These are phyloP conservation scores for Myxozyma udenii DNA, from an alignment of 805 yeast genomes.

Conservation along the genomic window DNA sequence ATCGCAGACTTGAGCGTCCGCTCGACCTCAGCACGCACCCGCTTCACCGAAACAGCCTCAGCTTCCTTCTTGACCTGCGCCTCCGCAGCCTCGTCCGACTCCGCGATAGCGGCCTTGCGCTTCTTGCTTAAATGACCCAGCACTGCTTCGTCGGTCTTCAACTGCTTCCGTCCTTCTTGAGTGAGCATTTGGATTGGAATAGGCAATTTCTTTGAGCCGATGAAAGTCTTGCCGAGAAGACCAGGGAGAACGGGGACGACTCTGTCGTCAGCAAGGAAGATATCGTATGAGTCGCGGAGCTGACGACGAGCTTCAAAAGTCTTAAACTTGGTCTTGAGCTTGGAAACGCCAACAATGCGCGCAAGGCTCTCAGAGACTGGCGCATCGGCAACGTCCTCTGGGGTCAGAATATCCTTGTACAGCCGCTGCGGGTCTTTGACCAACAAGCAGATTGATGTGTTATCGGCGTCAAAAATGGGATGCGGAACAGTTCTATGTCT, in stretches of 20 bases:
- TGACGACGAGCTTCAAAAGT: slow-evolving; percentile 85
- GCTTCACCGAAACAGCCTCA: slow-evolving; percentile 48
- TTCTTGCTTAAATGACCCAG: slow-evolving; percentile 14
- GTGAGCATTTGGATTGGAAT: slow-evolving; percentile 53
- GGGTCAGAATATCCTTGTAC: slow-evolving; percentile 41
- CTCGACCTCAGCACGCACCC: slow-evolving; percentile 57
- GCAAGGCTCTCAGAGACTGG: slow-evolving; percentile 34
- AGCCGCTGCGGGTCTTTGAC: slow-evolving; percentile 61
- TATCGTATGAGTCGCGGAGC: slow-evolving; percentile 62
- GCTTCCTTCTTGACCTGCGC: slow-evolving; percentile 29
- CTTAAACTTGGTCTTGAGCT: slow-evolving; percentile 80
- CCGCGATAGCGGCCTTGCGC: slow-evolving; percentile 9
- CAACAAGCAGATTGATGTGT: slow-evolving; percentile 59
- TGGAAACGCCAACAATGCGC: slow-evolving; percentile 64
- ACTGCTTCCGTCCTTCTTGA: slow-evolving; percentile 5
- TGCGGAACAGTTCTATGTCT: slow-evolving; percentile 41
- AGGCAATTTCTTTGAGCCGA: slow-evolving; percentile 61
- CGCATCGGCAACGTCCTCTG: slow-evolving; percentile 29
- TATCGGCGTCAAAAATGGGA: slow-evolving; percentile 47
- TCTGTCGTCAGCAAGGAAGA: slow-evolving; percentile 82
- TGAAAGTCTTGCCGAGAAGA: slow-evolving; percentile 76
- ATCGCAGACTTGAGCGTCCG: slow-evolving; percentile 58
- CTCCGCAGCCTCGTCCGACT: slow-evolving; percentile 5
- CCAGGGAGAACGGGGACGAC: slow-evolving; percentile 77
- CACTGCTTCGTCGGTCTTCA: slow-evolving; percentile 7